These are phyloP conservation scores for Nadsonia commutata DNA, from an alignment of 1,139 yeast genomes.

Conservation along the genomic window DNA sequence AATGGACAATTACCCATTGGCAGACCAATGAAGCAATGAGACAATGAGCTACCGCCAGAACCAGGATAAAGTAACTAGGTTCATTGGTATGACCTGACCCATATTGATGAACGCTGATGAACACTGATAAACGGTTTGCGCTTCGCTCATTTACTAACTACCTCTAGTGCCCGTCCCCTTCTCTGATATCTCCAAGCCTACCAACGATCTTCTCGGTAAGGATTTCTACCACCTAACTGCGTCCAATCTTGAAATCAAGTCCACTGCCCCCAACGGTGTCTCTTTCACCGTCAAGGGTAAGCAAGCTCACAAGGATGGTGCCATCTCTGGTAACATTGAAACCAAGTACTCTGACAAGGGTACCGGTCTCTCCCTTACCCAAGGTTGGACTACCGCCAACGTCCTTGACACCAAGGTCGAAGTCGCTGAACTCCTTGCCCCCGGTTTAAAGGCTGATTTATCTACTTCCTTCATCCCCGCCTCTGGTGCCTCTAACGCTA, in stretches of 20 bases:
- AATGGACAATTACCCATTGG: no score
- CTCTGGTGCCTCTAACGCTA: conserved; percentile 71
- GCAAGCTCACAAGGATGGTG: conserved; percentile 60
- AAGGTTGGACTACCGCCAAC: conserved; percentile 96
- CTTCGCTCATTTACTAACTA: no score
- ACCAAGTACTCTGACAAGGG: conserved; percentile 90
- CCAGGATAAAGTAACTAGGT: no score
- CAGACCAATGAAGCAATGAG: no score
- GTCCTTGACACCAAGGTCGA: conserved; percentile 86
- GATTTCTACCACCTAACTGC: conserved; percentile 90
- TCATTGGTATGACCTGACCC: no score
- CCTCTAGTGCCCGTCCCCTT: conserved; percentile 19
- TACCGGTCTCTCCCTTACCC: conserved; percentile 84
- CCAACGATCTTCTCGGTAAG: conserved; percentile 77
- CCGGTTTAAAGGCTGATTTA: conserved; percentile 89
- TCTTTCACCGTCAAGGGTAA: conserved; percentile 90
- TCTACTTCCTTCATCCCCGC: conserved; percentile 81
- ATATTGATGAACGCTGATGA: no score
- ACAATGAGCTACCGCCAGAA: no score
- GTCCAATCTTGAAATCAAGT: conserved; percentile 77
- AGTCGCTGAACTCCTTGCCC: conserved; percentile 81
- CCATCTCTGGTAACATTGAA: conserved; percentile 81
- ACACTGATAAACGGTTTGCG: no score
- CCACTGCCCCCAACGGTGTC: conserved; percentile 94
- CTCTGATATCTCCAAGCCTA: conserved; percentile 75